These are phyloP conservation scores for Deinandra increscens DNA, from an alignment of 129 eudicot species.

Conservation along the genomic window DNA sequence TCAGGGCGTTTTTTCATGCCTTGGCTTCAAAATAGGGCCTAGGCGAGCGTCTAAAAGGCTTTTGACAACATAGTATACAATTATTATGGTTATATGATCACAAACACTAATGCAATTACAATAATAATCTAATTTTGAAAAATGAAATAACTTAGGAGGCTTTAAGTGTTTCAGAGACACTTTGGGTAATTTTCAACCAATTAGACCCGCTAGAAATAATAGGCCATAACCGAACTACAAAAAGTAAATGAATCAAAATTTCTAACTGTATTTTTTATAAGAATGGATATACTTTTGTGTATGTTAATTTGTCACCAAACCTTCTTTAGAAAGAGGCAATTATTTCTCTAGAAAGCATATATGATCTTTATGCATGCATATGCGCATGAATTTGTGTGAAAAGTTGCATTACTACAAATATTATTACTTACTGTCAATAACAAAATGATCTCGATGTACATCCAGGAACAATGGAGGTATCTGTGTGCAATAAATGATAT, in stretches of 20 bases:
- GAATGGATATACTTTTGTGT: neutral
- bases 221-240: neutral
- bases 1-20: too few relatives aligned
- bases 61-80: too few relatives aligned
- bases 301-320: neutral
- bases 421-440: constrained; percentile 86
- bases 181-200: neutral
- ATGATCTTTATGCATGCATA: neutral
- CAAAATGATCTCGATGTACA: constrained; percentile 82
- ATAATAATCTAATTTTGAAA: neutral
- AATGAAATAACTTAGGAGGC: neutral
- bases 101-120: neutral
- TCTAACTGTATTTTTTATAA: neutral
- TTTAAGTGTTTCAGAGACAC: neutral
- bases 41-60: too few relatives aligned
- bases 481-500: constrained; percentile 41
- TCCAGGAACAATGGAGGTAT: constrained; percentile 94
- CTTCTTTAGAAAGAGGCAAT: neutral
- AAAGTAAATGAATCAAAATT: constrained; percentile 8
- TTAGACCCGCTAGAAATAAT: neutral
- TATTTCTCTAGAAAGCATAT: neutral
- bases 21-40: too few relatives aligned
- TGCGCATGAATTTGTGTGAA: constrained; percentile 13
- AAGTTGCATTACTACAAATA: constrained; percentile 13
- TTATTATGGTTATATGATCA: neutral